These are phyloP conservation scores for Linanthus parryae DNA, from an alignment of 148 eudicot genomes.

Conservation along the genomic window DNA sequence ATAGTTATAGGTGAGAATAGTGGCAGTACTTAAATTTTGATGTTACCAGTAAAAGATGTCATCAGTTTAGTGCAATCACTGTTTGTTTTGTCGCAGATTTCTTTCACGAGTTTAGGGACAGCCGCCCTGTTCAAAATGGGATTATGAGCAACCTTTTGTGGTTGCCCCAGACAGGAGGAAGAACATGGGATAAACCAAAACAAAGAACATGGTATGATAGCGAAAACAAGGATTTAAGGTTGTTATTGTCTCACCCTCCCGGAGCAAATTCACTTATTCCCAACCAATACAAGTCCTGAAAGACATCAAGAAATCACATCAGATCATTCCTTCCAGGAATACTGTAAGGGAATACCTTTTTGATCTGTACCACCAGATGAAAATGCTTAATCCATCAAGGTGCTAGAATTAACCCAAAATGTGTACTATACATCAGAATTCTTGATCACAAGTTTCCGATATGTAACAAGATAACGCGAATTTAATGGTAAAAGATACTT, in stretches of 20 bases:
- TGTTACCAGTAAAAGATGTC: slow-evolving; percentile 9
- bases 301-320: neutral
- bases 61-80: slow-evolving; percentile 4
- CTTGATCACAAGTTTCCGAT: too few relatives aligned
- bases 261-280: slow-evolving; percentile 35
- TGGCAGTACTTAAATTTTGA: neutral
- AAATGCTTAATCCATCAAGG: too few relatives aligned
- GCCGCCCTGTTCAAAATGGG: neutral
- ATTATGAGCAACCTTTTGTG: too few relatives aligned
- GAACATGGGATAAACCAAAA: too few relatives aligned
- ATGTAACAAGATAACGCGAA: too few relatives aligned
- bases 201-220: neutral
- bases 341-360: too few relatives aligned
- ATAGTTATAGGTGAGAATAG: neutral
- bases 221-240: neutral
- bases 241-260: slow-evolving; percentile 38
- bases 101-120: slow-evolving; percentile 10
- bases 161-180: too few relatives aligned
- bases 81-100: slow-evolving; percentile 6
- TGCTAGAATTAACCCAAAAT: too few relatives aligned
- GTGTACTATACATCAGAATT: too few relatives aligned
- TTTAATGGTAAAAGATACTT: too few relatives aligned
- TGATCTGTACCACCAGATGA: too few relatives aligned
- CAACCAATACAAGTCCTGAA: slow-evolving; percentile 35
- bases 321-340: too few relatives aligned